Evolutionary conservation across 2,329 filamentous ascomycete species (phyloP).

Genomic region (Penicillium sp.): DNA sequence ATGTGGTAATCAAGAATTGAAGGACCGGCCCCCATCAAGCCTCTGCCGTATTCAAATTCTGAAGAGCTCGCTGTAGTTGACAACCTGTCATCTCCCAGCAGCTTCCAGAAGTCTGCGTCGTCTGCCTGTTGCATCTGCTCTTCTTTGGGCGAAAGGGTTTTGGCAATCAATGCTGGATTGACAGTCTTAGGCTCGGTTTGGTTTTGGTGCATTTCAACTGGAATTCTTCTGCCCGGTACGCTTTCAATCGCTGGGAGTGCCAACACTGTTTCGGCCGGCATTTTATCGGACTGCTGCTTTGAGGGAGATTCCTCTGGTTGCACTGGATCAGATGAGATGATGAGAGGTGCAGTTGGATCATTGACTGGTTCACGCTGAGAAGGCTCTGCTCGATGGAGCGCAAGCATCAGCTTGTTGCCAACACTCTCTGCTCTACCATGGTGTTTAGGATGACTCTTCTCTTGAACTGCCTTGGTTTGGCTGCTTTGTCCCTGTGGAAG

Average conservation of each 20-base stretch:
- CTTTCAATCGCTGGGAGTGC: neutral
- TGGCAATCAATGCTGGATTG: neutral
- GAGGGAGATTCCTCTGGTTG: neutral
- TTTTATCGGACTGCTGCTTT: neutral
- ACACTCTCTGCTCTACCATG: constrained; percentile 5
- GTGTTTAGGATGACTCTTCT: neutral
- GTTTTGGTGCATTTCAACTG: neutral
- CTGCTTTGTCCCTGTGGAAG: neutral
- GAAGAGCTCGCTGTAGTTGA: neutral
- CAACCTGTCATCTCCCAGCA: neutral
- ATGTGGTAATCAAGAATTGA: constrained; percentile 11
- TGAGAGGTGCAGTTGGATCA: neutral
- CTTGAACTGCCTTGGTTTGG: neutral
- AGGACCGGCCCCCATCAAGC: neutral
- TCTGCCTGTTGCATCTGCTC: neutral
- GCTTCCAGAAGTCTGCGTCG: neutral
- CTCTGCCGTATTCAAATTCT: neutral
- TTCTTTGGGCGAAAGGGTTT: neutral
- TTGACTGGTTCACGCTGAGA: neutral
- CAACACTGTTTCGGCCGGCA: neutral
- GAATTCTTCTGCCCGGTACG: neutral
- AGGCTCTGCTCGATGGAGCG: neutral
- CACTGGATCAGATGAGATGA: constrained; percentile 4
- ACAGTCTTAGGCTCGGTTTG: neutral
- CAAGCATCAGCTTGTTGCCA: constrained; percentile 7